phyloP scores from a whole-genome alignment of 257 asterid genomes.

The Rhazya stricta region DNA sequence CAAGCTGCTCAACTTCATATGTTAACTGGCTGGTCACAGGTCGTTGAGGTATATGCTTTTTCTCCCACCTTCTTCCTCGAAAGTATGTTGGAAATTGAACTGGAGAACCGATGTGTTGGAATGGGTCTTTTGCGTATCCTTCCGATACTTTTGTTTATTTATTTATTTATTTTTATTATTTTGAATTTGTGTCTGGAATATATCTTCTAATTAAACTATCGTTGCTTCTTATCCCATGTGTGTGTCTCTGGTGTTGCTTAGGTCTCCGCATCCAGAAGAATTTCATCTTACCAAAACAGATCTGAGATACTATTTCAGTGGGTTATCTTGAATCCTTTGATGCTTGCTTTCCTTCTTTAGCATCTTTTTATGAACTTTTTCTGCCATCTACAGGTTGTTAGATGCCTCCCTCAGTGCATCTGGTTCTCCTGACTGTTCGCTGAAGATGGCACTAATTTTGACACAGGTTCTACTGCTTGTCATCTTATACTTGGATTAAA shows the following conservation, averaged over 20 bases:
- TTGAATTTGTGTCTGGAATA: neutral
- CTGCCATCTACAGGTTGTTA: slow-evolving; percentile 50
- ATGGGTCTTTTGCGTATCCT: neutral
- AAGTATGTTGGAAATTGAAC: neutral
- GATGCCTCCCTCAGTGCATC: slow-evolving; percentile 78
- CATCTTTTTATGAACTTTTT: slow-evolving; percentile 16
- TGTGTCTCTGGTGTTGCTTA: slow-evolving; percentile 25
- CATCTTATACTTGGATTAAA: slow-evolving; percentile 1
- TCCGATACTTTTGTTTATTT: too few species aligned
- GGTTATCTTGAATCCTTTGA: slow-evolving; percentile 26
- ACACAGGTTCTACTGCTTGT: slow-evolving; percentile 55
- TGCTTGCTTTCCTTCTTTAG: slow-evolving; percentile 6
- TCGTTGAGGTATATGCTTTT: slow-evolving; percentile 61
- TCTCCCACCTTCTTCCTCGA: neutral
- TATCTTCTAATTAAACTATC: neutral
- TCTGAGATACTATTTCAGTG: slow-evolving; percentile 83
- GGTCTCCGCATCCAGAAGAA: slow-evolving; percentile 80
- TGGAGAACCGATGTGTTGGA: neutral
- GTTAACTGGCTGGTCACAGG: slow-evolving; percentile 94
- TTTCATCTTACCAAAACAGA: slow-evolving; percentile 60
- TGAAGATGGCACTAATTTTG: slow-evolving; percentile 83
- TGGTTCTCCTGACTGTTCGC: slow-evolving; percentile 81
- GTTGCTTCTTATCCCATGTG: slow-evolving; percentile 17
- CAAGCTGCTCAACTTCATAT: slow-evolving; percentile 97
- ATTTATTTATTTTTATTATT: neutral